Conservation (phyloP, 768 basidiomycete genomes). For the Daedaleopsis sinensis region DNA sequence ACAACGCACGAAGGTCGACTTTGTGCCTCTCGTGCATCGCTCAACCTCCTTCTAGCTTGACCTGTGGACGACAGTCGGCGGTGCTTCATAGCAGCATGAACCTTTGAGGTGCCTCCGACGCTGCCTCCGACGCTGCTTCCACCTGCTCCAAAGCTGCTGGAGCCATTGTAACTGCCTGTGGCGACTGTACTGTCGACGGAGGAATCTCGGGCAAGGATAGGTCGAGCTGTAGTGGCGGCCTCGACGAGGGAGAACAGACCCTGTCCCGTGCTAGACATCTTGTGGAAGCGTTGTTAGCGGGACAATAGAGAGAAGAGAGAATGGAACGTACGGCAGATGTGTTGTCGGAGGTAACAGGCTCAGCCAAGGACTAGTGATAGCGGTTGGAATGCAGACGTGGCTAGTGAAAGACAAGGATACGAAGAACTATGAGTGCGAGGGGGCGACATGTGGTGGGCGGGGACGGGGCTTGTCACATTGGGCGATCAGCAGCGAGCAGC, state of each 20-base stretch:
- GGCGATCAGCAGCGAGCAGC: constrained; percentile 18
- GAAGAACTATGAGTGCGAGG: constrained; percentile 4
- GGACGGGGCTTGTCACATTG: constrained; percentile 9
- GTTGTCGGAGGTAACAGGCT: background rate
- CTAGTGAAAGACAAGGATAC: background rate
- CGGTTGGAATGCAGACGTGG: constrained; percentile 1
- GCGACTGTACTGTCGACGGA: constrained; percentile 12
- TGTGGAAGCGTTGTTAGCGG: background rate
- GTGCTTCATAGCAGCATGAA: constrained; percentile 48
- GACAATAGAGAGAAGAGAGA: background rate
- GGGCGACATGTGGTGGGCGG: constrained; percentile 8
- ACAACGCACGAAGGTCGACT: constrained; percentile 69
- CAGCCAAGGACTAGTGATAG: background rate
- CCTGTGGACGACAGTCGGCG: constrained; percentile 73
- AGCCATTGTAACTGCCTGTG: constrained; percentile 24
- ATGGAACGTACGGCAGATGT: background rate
- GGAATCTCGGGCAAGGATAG: constrained; percentile 8
- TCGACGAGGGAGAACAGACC: constrained; percentile 22
- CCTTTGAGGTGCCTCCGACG: constrained; percentile 26
- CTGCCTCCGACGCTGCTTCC: constrained; percentile 27
- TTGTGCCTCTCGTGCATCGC: constrained; percentile 81
- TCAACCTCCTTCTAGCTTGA: constrained; percentile 68
- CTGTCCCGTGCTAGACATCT: constrained; percentile 6
- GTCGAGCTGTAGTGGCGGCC: constrained; percentile 18
- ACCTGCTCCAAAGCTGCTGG: constrained; percentile 31